Evolutionary conservation across 768 basidiomycete genomes (phyloP), one percentile per base, ranked within the genome.

Genomic region (Kwoniella newhampshirensis): DNA sequence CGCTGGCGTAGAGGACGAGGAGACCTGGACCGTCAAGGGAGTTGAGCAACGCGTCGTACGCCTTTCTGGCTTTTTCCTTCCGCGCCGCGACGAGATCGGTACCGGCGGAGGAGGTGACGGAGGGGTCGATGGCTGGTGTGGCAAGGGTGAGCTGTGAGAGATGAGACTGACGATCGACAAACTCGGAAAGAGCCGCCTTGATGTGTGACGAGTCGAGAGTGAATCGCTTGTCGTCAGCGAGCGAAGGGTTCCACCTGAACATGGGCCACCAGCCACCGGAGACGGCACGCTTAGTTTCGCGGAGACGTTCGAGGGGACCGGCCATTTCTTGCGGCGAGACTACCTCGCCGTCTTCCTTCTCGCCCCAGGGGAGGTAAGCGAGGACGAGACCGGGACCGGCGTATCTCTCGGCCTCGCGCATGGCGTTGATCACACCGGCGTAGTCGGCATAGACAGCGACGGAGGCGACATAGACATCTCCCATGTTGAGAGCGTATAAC

Each of bases 261-360:
- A 98, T 80, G 0, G 94, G 94, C 96, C 96, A 98, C 78, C 93
- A 94, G 2, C 94, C 94, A 9, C 88, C 83, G 67, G 97, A 93
- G 37, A 98, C 89, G 4, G 94, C 94, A 47, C 91, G 83, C 75
- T 98, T 99, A 23, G 93, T 99, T 80, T 94, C 91, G 80, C 96
- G 93, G 55, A 99, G 81, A n/a, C 98, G 79, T 30, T 93, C 86
- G 32, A 99, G 83, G 2, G 93, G 90, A 0, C 86, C 81, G 0
- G 85, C 79, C 25, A 60, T 63, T 48, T 68, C 67, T n/a, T 62
- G 59, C 8, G 30, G 25, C 4, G 59, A 64, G 25, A 68, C 58
- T 25, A 49, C 49, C 37, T 68, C 51, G 13, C 68, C 71, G 54
- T 85, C 80, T 70, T 96, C 93, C 3, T 80, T 79, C 46, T 82